Percentiles rank a stretch among this genome's conserved stretches.
Conservation (phyloP, 1,284 basidiomycete genomes). For the Sporisorium graminicola region DNA sequence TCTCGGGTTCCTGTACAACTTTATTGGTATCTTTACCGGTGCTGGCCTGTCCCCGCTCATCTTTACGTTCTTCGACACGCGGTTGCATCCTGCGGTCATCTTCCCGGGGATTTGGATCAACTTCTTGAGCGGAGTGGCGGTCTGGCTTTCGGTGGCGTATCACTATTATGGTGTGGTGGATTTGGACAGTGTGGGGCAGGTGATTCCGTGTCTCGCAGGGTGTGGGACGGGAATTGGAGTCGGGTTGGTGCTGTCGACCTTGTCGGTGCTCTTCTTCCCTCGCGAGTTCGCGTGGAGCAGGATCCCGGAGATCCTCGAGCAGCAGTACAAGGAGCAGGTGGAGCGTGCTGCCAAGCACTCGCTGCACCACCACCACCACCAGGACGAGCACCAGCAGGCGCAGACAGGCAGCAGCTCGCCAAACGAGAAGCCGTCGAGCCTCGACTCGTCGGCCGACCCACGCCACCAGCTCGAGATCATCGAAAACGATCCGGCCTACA, state of each 20-base stretch:
- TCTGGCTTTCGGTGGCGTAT: slow-evolving; percentile 63
- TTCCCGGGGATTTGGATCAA: slow-evolving; percentile 65
- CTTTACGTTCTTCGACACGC: slow-evolving; percentile 62
- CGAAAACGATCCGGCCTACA: slow-evolving; percentile 42
- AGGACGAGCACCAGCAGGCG: neutral
- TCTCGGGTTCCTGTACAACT: slow-evolving; percentile 59
- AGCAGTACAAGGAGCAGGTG: slow-evolving; percentile 31
- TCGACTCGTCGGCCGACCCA: slow-evolving; percentile 16
- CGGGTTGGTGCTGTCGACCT: slow-evolving; percentile 34
- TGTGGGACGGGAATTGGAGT: slow-evolving; percentile 58
- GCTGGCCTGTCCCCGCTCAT: slow-evolving; percentile 53
- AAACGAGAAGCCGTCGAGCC: slow-evolving; percentile 21
- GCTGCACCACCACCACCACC: slow-evolving; percentile 3
- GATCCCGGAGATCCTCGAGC: slow-evolving; percentile 44
- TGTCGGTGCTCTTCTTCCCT: slow-evolving; percentile 47
- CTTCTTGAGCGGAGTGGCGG: slow-evolving; percentile 58
- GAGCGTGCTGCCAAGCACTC: slow-evolving; percentile 21
- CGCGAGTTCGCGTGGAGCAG: slow-evolving; percentile 56
- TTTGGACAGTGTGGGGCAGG: slow-evolving; percentile 46
- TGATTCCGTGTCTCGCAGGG: slow-evolving; percentile 58
- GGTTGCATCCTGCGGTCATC: slow-evolving; percentile 55
- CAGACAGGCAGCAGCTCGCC: neutral
- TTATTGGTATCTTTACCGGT: slow-evolving; percentile 57
- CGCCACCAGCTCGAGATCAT: slow-evolving; percentile 46
- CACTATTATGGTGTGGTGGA: slow-evolving; percentile 49